These are phyloP conservation scores for Penicillium maclennaniae DNA, from an alignment of 495 filamentous ascomycete species.

Conservation along the genomic window DNA sequence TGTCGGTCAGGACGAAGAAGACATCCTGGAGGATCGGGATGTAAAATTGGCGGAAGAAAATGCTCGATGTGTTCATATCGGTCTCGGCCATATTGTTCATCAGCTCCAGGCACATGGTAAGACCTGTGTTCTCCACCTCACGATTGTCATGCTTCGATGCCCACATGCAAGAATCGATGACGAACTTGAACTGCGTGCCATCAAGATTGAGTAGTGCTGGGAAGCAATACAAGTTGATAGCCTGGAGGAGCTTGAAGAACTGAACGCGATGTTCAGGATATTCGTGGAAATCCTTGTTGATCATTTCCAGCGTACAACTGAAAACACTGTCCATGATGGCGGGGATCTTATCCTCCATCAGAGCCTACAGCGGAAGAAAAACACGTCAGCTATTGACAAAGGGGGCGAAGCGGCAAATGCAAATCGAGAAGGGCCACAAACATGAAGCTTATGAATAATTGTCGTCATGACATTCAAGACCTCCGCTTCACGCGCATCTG, in stretches of 20 bases:
- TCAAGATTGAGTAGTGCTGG: constrained; percentile 89
- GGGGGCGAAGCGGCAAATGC: not conserved
- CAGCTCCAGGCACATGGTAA: constrained; percentile 97
- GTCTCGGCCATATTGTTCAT: constrained; percentile 97
- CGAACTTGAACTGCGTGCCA: constrained; percentile 94
- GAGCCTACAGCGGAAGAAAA: constrained; percentile 44
- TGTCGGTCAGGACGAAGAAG: constrained; percentile 96
- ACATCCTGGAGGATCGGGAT: constrained; percentile 93
- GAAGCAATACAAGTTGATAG: constrained; percentile 97
- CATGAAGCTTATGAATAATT: constrained; percentile 91
- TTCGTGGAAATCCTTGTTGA: constrained; percentile 99
- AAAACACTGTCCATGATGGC: constrained; percentile 98
- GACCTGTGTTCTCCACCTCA: constrained; percentile 93
- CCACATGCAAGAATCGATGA: constrained; percentile 99
- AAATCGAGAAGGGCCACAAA: constrained; percentile 47
- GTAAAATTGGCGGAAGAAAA: constrained; percentile 97
- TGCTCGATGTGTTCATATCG: constrained; percentile 75
- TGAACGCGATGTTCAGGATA: constrained; percentile 97
- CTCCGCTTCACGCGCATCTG: constrained; percentile 93
- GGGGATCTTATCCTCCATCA: constrained; percentile 98
- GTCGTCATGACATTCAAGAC: constrained; percentile 97
- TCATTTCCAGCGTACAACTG: constrained; percentile 98
- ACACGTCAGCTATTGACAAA: not conserved
- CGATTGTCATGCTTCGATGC: constrained; percentile 99
- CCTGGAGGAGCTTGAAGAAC: constrained; percentile 93